A percentile compares a stretch with the other conserved stretches of the same genome.
phyloP scores from a whole-genome alignment of 768 basidiomycete genomes.

The Pilatotrama ljubarskyi region DNA sequence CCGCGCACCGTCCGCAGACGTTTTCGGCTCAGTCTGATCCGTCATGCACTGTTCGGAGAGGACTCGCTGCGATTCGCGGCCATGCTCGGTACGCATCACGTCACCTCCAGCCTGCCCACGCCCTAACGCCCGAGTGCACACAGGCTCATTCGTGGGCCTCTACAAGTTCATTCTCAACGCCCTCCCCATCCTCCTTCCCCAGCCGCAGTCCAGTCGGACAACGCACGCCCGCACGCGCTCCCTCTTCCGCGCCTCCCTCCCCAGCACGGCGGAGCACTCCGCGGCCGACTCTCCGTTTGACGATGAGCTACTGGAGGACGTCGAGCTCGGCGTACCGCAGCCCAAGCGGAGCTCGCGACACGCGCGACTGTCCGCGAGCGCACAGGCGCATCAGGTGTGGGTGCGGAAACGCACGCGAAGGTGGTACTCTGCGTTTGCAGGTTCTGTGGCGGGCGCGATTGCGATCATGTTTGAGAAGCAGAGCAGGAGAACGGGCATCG shows the following conservation, averaged over 20 bases:
- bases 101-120: not conserved
- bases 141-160: conserved; percentile 72
- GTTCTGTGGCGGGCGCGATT: conserved; percentile 68
- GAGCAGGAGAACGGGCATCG: conserved; percentile 63
- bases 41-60: conserved; percentile 79
- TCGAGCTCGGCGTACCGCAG: conserved; percentile 14
- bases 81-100: conserved; percentile 66
- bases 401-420: conserved; percentile 64
- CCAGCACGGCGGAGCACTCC: not conserved
- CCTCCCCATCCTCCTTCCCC: conserved; percentile 67
- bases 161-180: conserved; percentile 82
- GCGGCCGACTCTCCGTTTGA: conserved; percentile 20
- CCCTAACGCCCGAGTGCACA: not conserved
- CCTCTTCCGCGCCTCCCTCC: conserved; percentile 8
- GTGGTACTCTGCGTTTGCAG: conserved; percentile 83
- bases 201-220: conserved; percentile 30
- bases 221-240: conserved; percentile 28
- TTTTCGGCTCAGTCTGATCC: conserved; percentile 63
- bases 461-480: conserved; percentile 79
- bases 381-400: conserved; percentile 62
- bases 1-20: conserved; percentile 41
- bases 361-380: conserved; percentile 60
- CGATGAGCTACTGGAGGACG: conserved; percentile 22
- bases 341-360: conserved; percentile 22
- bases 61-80: conserved; percentile 85